phyloP scores from a whole-genome alignment of 1,139 yeast genomes.

The Magnusiomyces fungicola region DNA sequence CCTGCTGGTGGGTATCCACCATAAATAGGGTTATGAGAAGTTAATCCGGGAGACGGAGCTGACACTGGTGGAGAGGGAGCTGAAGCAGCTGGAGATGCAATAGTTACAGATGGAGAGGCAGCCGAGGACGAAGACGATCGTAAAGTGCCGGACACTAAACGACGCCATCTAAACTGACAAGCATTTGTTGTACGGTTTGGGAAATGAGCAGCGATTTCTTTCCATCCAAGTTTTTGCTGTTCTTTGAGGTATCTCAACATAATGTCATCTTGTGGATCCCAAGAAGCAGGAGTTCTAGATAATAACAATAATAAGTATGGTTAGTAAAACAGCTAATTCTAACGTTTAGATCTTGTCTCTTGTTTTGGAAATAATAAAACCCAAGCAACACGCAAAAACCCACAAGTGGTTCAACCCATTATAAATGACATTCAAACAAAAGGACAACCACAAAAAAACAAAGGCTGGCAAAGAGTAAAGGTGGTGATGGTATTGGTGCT shows the following conservation, averaged over 20 bases:
- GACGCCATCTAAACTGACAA: constrained; percentile 76
- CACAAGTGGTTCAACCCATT: too few relatives aligned
- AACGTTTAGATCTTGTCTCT: not conserved
- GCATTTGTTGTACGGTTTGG: constrained; percentile 72
- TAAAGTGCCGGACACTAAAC: constrained; percentile 46
- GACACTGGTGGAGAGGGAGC: not conserved
- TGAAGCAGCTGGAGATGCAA: not conserved
- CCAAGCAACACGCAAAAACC: not conserved
- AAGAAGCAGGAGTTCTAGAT: constrained; percentile 52
- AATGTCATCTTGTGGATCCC: constrained; percentile 73
- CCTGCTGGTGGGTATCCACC: too few relatives aligned
- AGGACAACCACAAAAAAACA: too few relatives aligned
- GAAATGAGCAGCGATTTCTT: constrained; percentile 66
- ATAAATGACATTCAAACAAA: too few relatives aligned
- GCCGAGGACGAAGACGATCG: constrained; percentile 17
- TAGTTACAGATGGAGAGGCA: constrained; percentile 7
- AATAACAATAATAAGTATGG: not conserved
- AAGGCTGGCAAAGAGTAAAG: too few relatives aligned
- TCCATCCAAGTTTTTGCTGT: constrained; percentile 69
- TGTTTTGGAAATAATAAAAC: not conserved
- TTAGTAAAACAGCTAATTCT: too few relatives aligned
- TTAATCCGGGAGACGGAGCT: not conserved
- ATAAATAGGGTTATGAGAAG: too few relatives aligned
- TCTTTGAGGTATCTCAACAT: constrained; percentile 65
- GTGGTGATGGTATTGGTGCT: too few relatives aligned